Conservation (phyloP, 1,139 yeast genomes). For the Protomyces inundatus region DNA sequence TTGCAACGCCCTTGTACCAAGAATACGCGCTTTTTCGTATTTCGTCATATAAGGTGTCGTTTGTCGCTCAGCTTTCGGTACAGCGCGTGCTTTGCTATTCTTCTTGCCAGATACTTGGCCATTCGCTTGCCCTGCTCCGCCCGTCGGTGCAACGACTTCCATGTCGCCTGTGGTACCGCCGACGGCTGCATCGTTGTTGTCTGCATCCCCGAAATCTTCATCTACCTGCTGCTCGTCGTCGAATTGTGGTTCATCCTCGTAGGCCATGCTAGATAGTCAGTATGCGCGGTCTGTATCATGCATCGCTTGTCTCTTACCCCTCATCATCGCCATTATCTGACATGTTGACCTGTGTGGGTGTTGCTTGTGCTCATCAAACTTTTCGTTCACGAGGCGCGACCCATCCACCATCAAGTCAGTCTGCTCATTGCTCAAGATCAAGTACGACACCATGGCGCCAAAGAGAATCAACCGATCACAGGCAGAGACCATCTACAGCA, state of each 20-base stretch:
- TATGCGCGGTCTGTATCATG: too few species aligned
- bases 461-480: constrained; percentile 11
- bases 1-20: constrained; percentile 94
- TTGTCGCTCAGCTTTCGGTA: constrained; percentile 78
- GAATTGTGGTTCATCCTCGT: background rate
- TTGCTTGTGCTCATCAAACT: background rate
- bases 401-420: background rate
- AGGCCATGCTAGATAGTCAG: background rate
- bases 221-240: background rate
- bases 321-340: constrained; percentile 47
- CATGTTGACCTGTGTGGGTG: constrained; percentile 36
- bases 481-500: constrained; percentile 1
- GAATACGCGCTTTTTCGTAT: constrained; percentile 92
- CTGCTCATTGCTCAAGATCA: background rate
- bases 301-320: background rate
- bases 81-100: constrained; percentile 57
- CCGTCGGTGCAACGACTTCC: constrained; percentile 45
- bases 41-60: constrained; percentile 99
- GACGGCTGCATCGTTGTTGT: constrained; percentile 47
- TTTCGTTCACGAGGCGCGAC: background rate
- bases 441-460: constrained; percentile 11
- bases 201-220: constrained; percentile 4
- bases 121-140: constrained; percentile 55
- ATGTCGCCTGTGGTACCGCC: constrained; percentile 69
- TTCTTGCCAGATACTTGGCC: constrained; percentile 47